These are phyloP conservation scores for Yueomyces sinensis DNA, from an alignment of 805 yeast species.

Conservation along the genomic window DNA sequence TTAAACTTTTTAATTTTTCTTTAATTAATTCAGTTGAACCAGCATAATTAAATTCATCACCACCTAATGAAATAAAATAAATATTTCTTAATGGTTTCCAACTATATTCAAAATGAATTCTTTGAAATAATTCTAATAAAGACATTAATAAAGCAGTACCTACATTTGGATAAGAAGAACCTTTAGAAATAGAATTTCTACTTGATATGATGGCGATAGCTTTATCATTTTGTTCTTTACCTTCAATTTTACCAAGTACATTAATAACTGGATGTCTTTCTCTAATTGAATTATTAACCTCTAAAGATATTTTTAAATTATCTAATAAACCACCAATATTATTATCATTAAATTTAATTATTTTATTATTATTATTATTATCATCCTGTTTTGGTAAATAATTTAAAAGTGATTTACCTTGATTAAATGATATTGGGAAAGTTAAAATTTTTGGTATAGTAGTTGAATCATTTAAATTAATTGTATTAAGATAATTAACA, in stretches of 20 bases:
- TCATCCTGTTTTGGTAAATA: conserved; percentile 12
- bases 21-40: conserved; percentile 71
- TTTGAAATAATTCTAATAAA: conserved; percentile 52
- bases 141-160: conserved; percentile 64
- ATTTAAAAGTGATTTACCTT: conserved; percentile 33
- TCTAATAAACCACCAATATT: conserved; percentile 8
- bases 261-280: conserved; percentile 60
- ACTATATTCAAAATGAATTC: conserved; percentile 42
- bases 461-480: conserved; percentile 28
- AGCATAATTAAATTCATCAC: conserved; percentile 60
- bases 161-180: conserved; percentile 54
- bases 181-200: conserved; percentile 62
- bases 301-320: conserved; percentile 15
- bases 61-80: conserved; percentile 77
- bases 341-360: conserved; percentile 6
- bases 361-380: too few relatives aligned
- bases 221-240: conserved; percentile 60
- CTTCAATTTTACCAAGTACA: conserved; percentile 63
- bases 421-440: conserved; percentile 61
- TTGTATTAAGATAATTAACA: conserved; percentile 23
- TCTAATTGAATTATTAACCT: conserved; percentile 30
- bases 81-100: conserved; percentile 79
- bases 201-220: conserved; percentile 70
- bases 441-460: conserved; percentile 60
- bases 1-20: conserved; percentile 34